Conservation (phyloP, 805 yeast genomes). For the Ogataea paradorogensis region DNA sequence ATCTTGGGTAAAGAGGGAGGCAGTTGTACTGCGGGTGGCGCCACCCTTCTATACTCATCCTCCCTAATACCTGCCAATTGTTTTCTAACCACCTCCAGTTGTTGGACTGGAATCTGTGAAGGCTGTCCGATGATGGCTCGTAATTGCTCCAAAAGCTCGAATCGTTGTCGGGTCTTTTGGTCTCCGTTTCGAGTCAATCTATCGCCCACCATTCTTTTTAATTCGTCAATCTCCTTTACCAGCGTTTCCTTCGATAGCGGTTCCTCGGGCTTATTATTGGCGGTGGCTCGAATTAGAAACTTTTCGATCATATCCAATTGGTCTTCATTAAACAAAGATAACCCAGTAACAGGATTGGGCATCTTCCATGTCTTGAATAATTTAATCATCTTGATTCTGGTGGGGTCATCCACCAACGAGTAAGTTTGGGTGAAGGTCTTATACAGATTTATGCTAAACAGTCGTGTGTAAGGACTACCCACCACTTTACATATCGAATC, state of each 20-base stretch:
- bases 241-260: conserved; percentile 20
- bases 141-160: conserved; percentile 44
- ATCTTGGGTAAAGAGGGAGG: conserved; percentile 4
- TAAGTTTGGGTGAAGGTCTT: conserved; percentile 73
- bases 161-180: conserved; percentile 41
- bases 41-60: conserved; percentile 33
- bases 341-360: conserved; percentile 57
- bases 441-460: conserved; percentile 69
- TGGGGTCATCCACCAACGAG: conserved; percentile 71
- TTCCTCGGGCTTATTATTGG: conserved; percentile 28
- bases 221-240: conserved; percentile 33
- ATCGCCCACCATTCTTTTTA: conserved; percentile 42
- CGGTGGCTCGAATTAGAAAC: conserved; percentile 63
- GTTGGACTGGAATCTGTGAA: conserved; percentile 27
- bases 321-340: conserved; percentile 69
- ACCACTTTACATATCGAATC: conserved; percentile 91
- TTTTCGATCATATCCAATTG: conserved; percentile 70
- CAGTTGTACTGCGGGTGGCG: conserved; percentile 27
- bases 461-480: conserved; percentile 83
- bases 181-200: conserved; percentile 37
- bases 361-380: conserved; percentile 87
- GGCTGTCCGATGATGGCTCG: conserved; percentile 36
- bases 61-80: conserved; percentile 33
- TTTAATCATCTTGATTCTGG: conserved; percentile 68
- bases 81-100: conserved; percentile 31